Percentiles rank a stretch among this genome's conserved stretches.
These are phyloP conservation scores for Geotrichum reessii DNA, from an alignment of 1,139 yeast species.

Conservation along the genomic window DNA sequence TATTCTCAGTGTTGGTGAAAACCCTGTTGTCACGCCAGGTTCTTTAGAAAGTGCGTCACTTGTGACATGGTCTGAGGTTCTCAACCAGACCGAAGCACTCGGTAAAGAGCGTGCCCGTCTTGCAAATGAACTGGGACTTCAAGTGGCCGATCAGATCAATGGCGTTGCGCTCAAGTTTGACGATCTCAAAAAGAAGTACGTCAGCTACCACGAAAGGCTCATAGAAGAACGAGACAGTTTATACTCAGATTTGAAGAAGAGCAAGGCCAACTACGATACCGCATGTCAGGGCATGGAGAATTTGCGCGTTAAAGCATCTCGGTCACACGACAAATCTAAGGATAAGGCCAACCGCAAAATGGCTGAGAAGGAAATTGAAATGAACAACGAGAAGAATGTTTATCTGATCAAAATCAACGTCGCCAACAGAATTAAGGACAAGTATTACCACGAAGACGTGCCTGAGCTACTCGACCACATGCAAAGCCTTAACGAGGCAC, in stretches of 20 bases:
- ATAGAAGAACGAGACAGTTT: conserved; percentile 51
- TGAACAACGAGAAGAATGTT: conserved; percentile 81
- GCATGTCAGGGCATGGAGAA: conserved; percentile 76
- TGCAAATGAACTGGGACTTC: conserved; percentile 55
- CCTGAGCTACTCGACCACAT: conserved; percentile 85
- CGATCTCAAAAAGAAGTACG: conserved; percentile 51
- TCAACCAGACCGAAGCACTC: conserved; percentile 76
- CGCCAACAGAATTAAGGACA: conserved; percentile 87
- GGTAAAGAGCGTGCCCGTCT: conserved; percentile 62
- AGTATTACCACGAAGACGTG: conserved; percentile 84
- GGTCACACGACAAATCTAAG: conserved; percentile 41
- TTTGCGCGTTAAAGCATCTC: conserved; percentile 67
- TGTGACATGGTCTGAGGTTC: conserved; percentile 89
- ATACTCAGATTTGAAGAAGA: conserved; percentile 62
- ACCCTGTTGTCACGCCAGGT: conserved; percentile 89
- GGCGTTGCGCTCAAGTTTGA: conserved; percentile 52
- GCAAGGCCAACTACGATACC: conserved; percentile 71
- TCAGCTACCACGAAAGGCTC: conserved; percentile 54
- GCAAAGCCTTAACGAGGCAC: conserved; percentile 78
- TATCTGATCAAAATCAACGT: conserved; percentile 76
- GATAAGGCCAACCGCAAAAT: conserved; percentile 57
- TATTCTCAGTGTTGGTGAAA: conserved; percentile 78
- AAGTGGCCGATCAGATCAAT: conserved; percentile 58
- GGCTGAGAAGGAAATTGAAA: conserved; percentile 62
- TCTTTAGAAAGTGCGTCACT: conserved; percentile 87